Conservation (phyloP, 208 protist species). For the Willaertia magna region DNA sequence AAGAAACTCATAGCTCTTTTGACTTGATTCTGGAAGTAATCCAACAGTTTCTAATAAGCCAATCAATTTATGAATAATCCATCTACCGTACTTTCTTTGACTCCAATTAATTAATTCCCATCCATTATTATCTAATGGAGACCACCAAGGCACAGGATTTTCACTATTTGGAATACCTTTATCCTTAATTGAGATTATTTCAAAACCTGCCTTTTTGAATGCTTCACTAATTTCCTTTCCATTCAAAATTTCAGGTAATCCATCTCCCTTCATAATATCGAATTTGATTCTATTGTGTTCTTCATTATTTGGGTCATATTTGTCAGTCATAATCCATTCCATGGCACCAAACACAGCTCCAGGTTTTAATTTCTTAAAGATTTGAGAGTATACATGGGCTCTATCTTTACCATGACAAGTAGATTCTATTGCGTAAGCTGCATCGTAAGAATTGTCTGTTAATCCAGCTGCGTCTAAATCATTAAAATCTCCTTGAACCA, state of each 20-base stretch:
- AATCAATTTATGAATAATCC: constrained; percentile 56
- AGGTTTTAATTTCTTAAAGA: constrained; percentile 81
- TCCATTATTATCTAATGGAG: constrained; percentile 53
- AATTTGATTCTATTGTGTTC: constrained; percentile 68
- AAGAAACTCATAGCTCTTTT: constrained; percentile 65
- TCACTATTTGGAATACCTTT: constrained; percentile 41
- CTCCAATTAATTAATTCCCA: constrained; percentile 52
- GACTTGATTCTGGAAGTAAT: constrained; percentile 54
- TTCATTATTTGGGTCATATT: constrained; percentile 71
- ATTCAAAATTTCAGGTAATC: constrained; percentile 35
- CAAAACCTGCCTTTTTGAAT: constrained; percentile 73
- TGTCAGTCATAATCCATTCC: constrained; percentile 86
- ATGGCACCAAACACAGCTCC: constrained; percentile 76
- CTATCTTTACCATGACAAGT: constrained; percentile 88
- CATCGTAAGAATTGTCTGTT: constrained; percentile 66
- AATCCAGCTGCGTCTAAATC: constrained; percentile 61
- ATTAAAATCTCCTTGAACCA: constrained; percentile 83
- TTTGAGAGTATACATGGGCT: constrained; percentile 71
- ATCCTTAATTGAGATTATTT: constrained; percentile 61
- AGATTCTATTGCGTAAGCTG: constrained; percentile 85
- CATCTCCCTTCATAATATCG: constrained; percentile 82
- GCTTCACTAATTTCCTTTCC: constrained; percentile 42
- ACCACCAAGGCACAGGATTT: constrained; percentile 69
- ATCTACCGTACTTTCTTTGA: constrained; percentile 59
- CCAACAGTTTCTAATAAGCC: constrained; percentile 51